A percentile compares a stretch with the other conserved stretches of the same genome.
These are phyloP conservation scores for Senecio squalidus DNA, from an alignment of 140 eudicot species.

Conservation along the genomic window DNA sequence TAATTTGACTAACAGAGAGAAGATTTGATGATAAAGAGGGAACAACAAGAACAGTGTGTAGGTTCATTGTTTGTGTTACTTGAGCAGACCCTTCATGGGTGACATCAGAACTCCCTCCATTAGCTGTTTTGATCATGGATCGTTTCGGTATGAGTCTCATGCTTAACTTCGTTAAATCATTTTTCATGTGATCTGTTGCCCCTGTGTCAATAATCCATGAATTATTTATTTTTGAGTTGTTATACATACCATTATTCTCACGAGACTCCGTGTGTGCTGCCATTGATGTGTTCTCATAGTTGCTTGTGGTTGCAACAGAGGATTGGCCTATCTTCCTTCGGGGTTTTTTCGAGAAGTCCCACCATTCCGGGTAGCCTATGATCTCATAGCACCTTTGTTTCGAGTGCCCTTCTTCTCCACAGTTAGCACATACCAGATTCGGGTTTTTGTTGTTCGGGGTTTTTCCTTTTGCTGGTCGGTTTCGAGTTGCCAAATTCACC, in stretches of 20 bases:
- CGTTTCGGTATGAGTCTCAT: not conserved
- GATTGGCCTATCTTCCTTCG: not conserved
- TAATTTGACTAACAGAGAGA: too few relatives aligned
- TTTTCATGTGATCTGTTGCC: not conserved
- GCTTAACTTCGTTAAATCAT: not conserved
- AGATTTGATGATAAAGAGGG: too few relatives aligned
- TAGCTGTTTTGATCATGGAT: not conserved
- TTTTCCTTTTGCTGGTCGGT: not conserved
- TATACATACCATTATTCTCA: not conserved
- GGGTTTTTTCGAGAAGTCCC: too few relatives aligned
- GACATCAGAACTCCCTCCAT: not conserved
- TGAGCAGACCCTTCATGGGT: not conserved
- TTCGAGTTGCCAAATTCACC: not conserved
- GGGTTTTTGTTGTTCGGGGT: not conserved
- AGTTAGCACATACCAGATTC: not conserved
- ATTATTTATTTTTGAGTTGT: not conserved
- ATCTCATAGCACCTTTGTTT: not conserved
- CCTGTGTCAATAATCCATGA: not conserved
- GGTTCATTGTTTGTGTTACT: not conserved
- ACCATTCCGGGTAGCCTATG: too few relatives aligned
- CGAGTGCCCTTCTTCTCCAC: slow-evolving; percentile 1
- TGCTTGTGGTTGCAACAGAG: not conserved
- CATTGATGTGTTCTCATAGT: not conserved
- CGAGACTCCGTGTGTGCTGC: not conserved
- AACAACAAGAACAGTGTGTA: not conserved